phyloP scores from a whole-genome alignment of 352 stramenopile genomes.

The Elongisporangium senticosum region DNA sequence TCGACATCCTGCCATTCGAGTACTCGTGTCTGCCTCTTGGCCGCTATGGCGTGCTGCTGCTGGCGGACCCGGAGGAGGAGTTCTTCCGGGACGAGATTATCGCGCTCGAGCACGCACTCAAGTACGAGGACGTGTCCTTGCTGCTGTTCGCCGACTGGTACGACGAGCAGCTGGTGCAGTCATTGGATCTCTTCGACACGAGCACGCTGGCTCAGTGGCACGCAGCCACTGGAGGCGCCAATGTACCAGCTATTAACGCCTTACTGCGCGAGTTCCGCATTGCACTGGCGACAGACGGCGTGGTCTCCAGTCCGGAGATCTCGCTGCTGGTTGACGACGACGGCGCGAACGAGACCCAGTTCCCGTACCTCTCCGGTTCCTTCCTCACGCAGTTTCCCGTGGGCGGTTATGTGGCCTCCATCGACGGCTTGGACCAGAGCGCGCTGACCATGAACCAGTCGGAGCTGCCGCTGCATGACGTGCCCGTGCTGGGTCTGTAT shows the following conservation, averaged over 20 bases:
- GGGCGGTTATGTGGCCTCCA: slow-evolving; percentile 51
- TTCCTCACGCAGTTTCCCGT: slow-evolving; percentile 67
- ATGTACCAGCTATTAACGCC: slow-evolving; percentile 67
- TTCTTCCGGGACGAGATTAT: slow-evolving; percentile 67
- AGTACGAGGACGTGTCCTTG: slow-evolving; percentile 62
- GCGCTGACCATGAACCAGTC: slow-evolving; percentile 43
- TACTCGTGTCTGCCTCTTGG: slow-evolving; percentile 66
- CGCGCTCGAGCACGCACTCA: slow-evolving; percentile 46
- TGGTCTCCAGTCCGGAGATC: slow-evolving; percentile 44
- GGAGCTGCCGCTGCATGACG: slow-evolving; percentile 18
- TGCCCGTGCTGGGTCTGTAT: slow-evolving; percentile 65
- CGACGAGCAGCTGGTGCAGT: slow-evolving; percentile 47
- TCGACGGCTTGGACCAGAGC: slow-evolving; percentile 52
- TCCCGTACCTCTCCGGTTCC: slow-evolving; percentile 59
- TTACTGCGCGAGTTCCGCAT: slow-evolving; percentile 66
- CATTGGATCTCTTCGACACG: slow-evolving; percentile 74
- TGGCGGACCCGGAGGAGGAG: slow-evolving; percentile 81
- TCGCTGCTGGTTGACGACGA: slow-evolving; percentile 25
- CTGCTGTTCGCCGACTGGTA: slow-evolving; percentile 83
- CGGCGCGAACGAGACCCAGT: slow-evolving; percentile 19
- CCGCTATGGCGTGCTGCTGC: slow-evolving; percentile 68
- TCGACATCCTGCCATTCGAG: slow-evolving; percentile 79
- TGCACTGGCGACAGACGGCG: slow-evolving; percentile 41
- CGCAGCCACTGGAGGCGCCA: slow-evolving; percentile 70
- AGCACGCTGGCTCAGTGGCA: slow-evolving; percentile 79